Conservation (phyloP, 352 stramenopile species). For the Peronospora destructor region DNA sequence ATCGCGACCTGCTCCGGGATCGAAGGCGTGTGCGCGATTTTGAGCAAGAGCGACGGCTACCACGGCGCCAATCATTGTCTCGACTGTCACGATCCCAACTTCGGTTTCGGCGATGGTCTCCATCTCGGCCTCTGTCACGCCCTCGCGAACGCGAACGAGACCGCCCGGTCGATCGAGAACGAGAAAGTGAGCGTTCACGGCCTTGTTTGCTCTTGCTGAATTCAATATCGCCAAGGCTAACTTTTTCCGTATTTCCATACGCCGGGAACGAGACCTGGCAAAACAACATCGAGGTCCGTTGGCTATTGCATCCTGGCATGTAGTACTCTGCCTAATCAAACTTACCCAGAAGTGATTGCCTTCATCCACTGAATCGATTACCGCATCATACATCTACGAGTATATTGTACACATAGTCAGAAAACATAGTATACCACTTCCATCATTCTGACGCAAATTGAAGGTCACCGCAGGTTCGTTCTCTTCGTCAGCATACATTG, state of each 20-base stretch:
- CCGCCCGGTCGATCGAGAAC: conserved; percentile 33
- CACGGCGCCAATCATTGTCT: conserved; percentile 22
- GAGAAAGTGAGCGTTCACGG: conserved; percentile 25
- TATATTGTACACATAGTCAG: not conserved
- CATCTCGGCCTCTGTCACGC: conserved; percentile 17
- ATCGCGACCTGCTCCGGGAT: conserved; percentile 39
- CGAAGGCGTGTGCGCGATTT: conserved; percentile 32
- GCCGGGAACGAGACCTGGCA: conserved; percentile 90
- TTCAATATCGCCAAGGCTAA: conserved; percentile 92
- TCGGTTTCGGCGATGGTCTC: conserved; percentile 26
- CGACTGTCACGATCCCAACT: conserved; percentile 22
- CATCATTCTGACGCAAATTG: not conserved
- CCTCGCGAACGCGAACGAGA: conserved; percentile 35
- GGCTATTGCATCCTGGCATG: not conserved
- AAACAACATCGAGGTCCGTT: conserved; percentile 1
- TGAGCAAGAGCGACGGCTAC: conserved; percentile 33
- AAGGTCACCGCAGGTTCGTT: conserved; percentile 77
- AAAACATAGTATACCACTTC: not conserved
- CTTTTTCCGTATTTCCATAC: conserved; percentile 94
- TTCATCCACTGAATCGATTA: conserved; percentile 91
- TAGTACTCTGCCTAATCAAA: too few relatives aligned
- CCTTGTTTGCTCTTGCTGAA: conserved; percentile 38
- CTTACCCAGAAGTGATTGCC: conserved; percentile 66
- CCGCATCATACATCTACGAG: conserved; percentile 90
- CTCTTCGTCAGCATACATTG: conserved; percentile 95